Conservation (phyloP, 768 basidiomycete genomes). For the Podaxis carcinomalis region DNA sequence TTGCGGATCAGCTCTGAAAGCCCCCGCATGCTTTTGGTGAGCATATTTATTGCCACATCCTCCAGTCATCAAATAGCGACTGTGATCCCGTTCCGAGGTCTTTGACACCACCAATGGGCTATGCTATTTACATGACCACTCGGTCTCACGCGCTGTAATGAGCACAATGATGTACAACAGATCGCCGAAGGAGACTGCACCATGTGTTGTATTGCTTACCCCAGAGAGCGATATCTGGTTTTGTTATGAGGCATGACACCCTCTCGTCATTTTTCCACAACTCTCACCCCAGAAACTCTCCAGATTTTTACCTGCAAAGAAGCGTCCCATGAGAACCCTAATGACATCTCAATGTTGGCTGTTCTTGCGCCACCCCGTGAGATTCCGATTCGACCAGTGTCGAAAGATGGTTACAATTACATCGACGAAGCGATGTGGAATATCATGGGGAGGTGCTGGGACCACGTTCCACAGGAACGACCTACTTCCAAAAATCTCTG, state of each 20-base stretch:
- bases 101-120: neutral
- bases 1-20: conserved; percentile 6
- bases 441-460: neutral
- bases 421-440: neutral
- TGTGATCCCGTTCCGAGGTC: neutral
- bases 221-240: neutral
- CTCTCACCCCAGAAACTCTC: neutral
- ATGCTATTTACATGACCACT: neutral
- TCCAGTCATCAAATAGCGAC: neutral
- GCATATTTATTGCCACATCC: neutral
- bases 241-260: neutral
- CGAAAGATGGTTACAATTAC: neutral
- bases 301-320: neutral
- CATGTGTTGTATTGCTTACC: neutral
- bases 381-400: neutral
- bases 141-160: neutral
- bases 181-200: no score
- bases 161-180: neutral
- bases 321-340: neutral
- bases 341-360: neutral
- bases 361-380: no score
- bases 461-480: neutral
- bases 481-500: neutral
- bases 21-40: conserved; percentile 14
- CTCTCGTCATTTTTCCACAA: neutral